A percentile compares a stretch with the other conserved stretches of the same genome.
phyloP scores from a whole-genome alignment of 352 stramenopile species.

The Phytophthora pisi region DNA sequence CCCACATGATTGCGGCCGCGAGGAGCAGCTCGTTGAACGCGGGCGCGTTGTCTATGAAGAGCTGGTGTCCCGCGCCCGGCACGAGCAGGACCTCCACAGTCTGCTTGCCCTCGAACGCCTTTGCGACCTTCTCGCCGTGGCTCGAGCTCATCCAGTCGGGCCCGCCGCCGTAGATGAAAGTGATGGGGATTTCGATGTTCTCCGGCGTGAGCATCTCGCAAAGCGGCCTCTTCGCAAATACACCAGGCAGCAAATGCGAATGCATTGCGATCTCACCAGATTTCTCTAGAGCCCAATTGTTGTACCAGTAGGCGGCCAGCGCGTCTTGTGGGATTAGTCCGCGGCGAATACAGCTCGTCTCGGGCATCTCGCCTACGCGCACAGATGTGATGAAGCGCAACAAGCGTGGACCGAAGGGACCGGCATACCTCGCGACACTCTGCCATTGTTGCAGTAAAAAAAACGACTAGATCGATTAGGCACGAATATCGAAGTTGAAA shows the following conservation, averaged over 20 bases:
- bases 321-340: conserved; percentile 46
- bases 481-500: neutral
- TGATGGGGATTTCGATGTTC: conserved; percentile 62
- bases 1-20: conserved; percentile 19
- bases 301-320: conserved; percentile 71
- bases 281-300: conserved; percentile 74
- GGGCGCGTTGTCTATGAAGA: conserved; percentile 74
- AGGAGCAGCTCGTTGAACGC: conserved; percentile 69
- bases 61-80: conserved; percentile 59
- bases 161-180: conserved; percentile 70
- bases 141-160: conserved; percentile 74
- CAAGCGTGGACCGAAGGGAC: conserved; percentile 57
- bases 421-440: conserved; percentile 50
- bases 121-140: conserved; percentile 57
- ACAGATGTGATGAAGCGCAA: conserved; percentile 50
- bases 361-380: conserved; percentile 60
- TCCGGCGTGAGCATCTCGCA: conserved; percentile 62
- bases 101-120: conserved; percentile 42
- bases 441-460: too few relatives aligned
- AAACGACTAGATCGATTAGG: neutral
- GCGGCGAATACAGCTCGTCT: conserved; percentile 61
- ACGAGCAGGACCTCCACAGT: conserved; percentile 55
- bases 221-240: conserved; percentile 61
- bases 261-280: conserved; percentile 75
- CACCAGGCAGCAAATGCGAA: conserved; percentile 64